These are phyloP conservation scores for Macrolepiota albuminosa DNA, from an alignment of 768 basidiomycete species.

Conservation along the genomic window DNA sequence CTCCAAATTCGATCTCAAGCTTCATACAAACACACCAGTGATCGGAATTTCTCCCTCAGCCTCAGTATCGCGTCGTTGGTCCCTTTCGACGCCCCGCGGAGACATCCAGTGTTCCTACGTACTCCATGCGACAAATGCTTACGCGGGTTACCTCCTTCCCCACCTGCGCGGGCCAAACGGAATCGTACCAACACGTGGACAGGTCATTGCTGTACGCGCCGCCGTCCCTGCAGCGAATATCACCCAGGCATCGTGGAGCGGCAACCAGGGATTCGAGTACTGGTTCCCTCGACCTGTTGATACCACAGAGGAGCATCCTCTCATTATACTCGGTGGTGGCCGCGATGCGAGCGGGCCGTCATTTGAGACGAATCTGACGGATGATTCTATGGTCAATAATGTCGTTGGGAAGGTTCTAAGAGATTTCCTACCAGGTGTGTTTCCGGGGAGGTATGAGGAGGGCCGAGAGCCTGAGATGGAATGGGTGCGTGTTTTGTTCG, in stretches of 20 bases:
- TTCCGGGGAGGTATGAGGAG: constrained; percentile 48
- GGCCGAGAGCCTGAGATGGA: constrained; percentile 62
- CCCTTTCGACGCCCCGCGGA: constrained; percentile 62
- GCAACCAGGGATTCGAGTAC: constrained; percentile 59
- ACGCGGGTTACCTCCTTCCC: constrained; percentile 71
- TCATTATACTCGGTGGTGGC: constrained; percentile 73
- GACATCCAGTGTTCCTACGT: constrained; percentile 56
- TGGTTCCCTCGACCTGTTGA: constrained; percentile 70
- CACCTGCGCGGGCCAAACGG: constrained; percentile 48
- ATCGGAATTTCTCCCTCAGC: constrained; percentile 30
- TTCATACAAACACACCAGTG: constrained; percentile 77
- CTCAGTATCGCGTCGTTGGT: constrained; percentile 36
- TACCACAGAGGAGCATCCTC: constrained; percentile 28
- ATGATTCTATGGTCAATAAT: constrained; percentile 55
- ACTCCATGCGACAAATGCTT: constrained; percentile 86
- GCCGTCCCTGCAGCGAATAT: constrained; percentile 33
- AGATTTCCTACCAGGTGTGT: constrained; percentile 53
- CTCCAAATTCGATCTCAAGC: constrained; percentile 28
- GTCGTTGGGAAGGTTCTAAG: constrained; percentile 45
- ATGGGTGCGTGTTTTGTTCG: constrained; percentile 51
- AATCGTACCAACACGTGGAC: constrained; percentile 72
- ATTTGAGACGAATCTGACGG: constrained; percentile 48
- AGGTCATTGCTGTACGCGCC: constrained; percentile 47
- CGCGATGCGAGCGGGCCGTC: constrained; percentile 39
- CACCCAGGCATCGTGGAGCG: constrained; percentile 43